Base-by-base conservation (phyloP, 108 stramenopile genomes). In the Bacterosira constricta region DNA sequence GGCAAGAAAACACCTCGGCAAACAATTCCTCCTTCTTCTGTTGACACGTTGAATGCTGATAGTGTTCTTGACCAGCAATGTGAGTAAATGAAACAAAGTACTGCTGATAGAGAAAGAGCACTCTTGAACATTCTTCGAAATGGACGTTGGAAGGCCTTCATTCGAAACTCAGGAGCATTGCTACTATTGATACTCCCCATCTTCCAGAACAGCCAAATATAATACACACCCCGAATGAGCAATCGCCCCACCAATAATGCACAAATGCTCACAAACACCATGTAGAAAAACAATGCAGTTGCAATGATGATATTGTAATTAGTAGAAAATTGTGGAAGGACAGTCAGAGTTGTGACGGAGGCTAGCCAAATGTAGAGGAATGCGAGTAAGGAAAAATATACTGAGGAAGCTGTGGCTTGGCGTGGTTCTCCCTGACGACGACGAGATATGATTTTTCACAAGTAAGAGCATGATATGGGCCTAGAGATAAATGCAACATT, bases 51-150 rank as follows among this genome's bases (percentile, higher is more conserved):
- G 56, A 81, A 81, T 32, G 75, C 74, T 36, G 69, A 63, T n/a
- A 81, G 42, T 13, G 75, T 66, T 32, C 78, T 61, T 20, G 83
- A 84, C 83, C 83, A 84, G 39, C 83, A 84, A 35, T 84, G 83
- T 9, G 83, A 69, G 37, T 84, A 81, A 21, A 84, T 32, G 32
- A 81, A 39, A 41, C 79, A 84, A 0, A 84, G 60, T 27, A 35
- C 45, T 3, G 75, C 70, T 3, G 83, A 77, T 26, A 84, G 10
- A 15, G 63, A 29, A 2, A 75, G 39, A 18, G 83, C 46, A 32
- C 65, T 71, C 44, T 61, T 72, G 17, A 71, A 70, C n/a, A 84
- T 15, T 45, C 76, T 77, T 36, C 83, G 69, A 44, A 84, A 84
- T 13, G 83, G 83, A 45, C 80, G 69, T 39, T 84, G 80, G 45